phyloP scores from a whole-genome alignment of 2,329 filamentous ascomycete genomes.

The Aspergillus vadensis region DNA sequence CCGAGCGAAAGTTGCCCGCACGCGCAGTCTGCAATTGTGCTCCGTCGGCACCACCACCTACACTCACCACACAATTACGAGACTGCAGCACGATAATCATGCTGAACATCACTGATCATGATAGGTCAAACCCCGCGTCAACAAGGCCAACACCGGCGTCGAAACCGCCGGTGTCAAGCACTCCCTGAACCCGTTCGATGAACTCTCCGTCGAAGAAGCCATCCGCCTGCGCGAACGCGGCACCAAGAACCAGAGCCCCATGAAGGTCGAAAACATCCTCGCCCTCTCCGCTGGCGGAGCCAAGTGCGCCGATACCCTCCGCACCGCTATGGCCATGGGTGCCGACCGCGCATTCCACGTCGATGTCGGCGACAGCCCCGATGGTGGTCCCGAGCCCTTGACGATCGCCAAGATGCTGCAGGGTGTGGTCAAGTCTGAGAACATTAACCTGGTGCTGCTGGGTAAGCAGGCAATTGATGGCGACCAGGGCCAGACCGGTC shows the following conservation, averaged over 20 bases:
- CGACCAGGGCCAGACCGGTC: conserved; percentile 91
- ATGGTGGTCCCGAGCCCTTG: conserved; percentile 73
- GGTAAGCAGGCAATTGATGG: conserved; percentile 99
- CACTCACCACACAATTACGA: background rate
- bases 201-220: conserved; percentile 95
- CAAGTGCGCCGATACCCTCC: conserved; percentile 84
- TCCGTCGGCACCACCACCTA: background rate
- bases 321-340: conserved; percentile 98
- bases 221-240: conserved; percentile 91
- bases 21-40: background rate
- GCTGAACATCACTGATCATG: background rate
- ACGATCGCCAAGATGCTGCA: conserved; percentile 88
- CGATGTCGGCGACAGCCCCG: conserved; percentile 71
- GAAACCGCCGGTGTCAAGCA: conserved; percentile 94
- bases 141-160: conserved; percentile 77
- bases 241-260: conserved; percentile 50
- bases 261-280: conserved; percentile 86
- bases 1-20: background rate
- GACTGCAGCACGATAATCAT: background rate
- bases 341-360: conserved; percentile 91
- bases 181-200: conserved; percentile 98
- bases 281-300: conserved; percentile 84
- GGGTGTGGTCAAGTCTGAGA: conserved; percentile 77
- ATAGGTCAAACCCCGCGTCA: conserved; percentile 70
- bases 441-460: conserved; percentile 86